Base-by-base conservation (phyloP, 495 filamentous ascomycete genomes). In the Bombardia bombarda region DNA sequence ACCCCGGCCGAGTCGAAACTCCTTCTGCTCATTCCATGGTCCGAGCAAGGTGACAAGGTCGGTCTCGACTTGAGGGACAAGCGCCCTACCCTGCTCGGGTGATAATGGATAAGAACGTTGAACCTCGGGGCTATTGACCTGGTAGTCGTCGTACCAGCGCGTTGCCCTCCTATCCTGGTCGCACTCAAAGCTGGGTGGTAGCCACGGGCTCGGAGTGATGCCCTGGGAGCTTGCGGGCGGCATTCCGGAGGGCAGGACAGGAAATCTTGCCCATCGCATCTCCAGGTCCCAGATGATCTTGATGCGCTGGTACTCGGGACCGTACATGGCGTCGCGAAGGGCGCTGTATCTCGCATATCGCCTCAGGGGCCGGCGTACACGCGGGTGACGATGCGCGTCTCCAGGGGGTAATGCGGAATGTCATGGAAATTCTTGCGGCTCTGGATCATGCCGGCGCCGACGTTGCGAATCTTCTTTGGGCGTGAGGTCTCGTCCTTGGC, bases 311-410 rank as follows among this genome's bases (percentile, higher is more conserved):
- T 56, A 58, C 44, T 60, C 55, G 6, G 68, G 66, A 5, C 67
- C 64, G 47, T 65, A 70, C 67, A 68, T 66, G 42, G 58, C 53
- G 38, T 72, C 64, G 7, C 67, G 47, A 7, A 72, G 57, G 9
- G 58, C 55, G 16, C 55, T 50, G 40, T 69, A 67, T 1, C 67
- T 55, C 1, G 67, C 67, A 55, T 68, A 72, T 35, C 65, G 53
- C 23, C 63, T 60, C 12, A 72, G 54, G 67, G 66, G 2, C 68
- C 68, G 40, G 65, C 57, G 42, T 70, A 72, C 18, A 66, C 61
- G 32, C 68, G 66, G 2, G 67, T 69, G 42, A 65, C 65, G 52
- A 63, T 68, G 19, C 66, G 57, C 2, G 64, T 60, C 45, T 72
- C 68, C 7, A 62, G 60, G 3, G 68, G 68, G 35, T 72, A 72